Evolutionary conservation across 2,329 filamentous ascomycete genomes (phyloP).

Genomic region (Monosporascus sp.): DNA sequence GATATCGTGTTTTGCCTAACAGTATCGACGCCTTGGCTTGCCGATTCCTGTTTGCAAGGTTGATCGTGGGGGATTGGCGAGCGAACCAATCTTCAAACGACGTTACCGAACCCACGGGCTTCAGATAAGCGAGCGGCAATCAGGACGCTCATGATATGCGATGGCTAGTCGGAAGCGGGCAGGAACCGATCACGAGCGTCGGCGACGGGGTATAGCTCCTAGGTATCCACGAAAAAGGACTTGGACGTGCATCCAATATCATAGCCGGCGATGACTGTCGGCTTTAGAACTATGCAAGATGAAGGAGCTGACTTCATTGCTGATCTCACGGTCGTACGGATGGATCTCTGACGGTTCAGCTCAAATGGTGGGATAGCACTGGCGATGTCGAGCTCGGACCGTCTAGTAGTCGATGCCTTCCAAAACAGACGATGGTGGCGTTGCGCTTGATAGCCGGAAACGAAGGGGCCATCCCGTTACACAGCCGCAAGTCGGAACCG

Average conservation of each 20-base stretch:
- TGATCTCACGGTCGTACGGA: conserved; percentile 28
- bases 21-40: conserved; percentile 5
- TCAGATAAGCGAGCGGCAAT: conserved; percentile 15
- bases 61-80: conserved; percentile 10
- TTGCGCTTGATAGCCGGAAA: background rate
- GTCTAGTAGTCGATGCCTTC: background rate
- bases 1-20: conserved; percentile 3
- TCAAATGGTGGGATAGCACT: conserved; percentile 8
- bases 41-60: conserved; percentile 12
- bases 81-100: conserved; percentile 19
- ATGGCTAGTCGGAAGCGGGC: conserved; percentile 17
- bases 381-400: conserved; percentile 13
- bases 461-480: background rate
- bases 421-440: background rate
- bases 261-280: conserved; percentile 5
- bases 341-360: conserved; percentile 15
- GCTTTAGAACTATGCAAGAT: conserved; percentile 10
- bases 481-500: background rate
- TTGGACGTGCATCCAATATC: conserved; percentile 3
- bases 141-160: conserved; percentile 10
- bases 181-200: conserved; percentile 9
- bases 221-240: background rate
- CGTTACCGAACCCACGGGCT: conserved; percentile 17
- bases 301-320: conserved; percentile 18
- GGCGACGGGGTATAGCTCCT: background rate